These are phyloP conservation scores for Trichocomaceae sp. DNA, from an alignment of 2,329 filamentous ascomycete species.

Conservation along the genomic window DNA sequence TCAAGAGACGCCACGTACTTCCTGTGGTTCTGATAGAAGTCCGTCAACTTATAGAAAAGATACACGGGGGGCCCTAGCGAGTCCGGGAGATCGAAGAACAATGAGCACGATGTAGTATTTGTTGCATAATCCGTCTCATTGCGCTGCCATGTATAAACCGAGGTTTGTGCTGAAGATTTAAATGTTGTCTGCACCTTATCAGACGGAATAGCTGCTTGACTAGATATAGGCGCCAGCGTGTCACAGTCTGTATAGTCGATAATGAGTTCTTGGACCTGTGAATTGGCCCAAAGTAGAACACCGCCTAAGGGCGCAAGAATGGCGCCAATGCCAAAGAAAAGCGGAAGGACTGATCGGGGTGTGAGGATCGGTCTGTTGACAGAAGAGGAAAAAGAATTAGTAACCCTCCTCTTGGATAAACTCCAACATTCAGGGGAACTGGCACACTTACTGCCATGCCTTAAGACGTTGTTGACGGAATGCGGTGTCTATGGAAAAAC, in stretches of 20 bases:
- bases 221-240: slow-evolving; percentile 48
- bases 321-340: slow-evolving; percentile 85
- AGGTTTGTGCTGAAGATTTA: slow-evolving; percentile 47
- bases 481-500: slow-evolving; percentile 64
- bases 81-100: slow-evolving; percentile 75
- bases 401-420: background rate
- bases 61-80: slow-evolving; percentile 73
- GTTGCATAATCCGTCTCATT: slow-evolving; percentile 11
- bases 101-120: slow-evolving; percentile 54
- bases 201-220: slow-evolving; percentile 1
- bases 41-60: slow-evolving; percentile 91
- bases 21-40: slow-evolving; percentile 98
- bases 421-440: slow-evolving; percentile 9
- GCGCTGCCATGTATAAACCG: slow-evolving; percentile 27
- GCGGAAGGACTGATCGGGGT: slow-evolving; percentile 82
- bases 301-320: slow-evolving; percentile 93
- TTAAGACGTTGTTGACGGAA: slow-evolving; percentile 96
- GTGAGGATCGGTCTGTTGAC: slow-evolving; percentile 75
- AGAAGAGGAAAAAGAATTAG: background rate
- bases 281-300: slow-evolving; percentile 74
- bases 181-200: slow-evolving; percentile 63
- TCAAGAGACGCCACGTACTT: slow-evolving; percentile 90
- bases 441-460: slow-evolving; percentile 82
- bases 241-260: slow-evolving; percentile 85
- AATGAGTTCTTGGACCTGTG: slow-evolving; percentile 77